These are phyloP conservation scores for Podospora didyma DNA, from an alignment of 495 filamentous ascomycete genomes.

Conservation along the genomic window DNA sequence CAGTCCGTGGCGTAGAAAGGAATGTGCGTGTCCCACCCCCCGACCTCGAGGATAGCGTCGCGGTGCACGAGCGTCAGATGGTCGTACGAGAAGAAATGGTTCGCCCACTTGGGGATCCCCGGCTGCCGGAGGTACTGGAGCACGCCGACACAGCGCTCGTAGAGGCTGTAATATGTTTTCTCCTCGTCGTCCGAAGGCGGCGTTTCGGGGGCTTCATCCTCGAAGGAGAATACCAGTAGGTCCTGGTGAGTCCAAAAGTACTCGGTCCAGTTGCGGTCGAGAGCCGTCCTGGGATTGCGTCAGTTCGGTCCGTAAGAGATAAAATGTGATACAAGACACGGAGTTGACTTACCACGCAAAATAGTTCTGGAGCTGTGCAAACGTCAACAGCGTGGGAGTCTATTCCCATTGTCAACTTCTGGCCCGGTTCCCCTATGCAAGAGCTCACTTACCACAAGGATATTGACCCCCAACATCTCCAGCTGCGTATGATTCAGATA, in stretches of 20 bases:
- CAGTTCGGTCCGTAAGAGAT: background rate
- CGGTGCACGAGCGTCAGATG: slow-evolving; percentile 54
- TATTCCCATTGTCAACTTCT: background rate
- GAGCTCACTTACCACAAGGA: slow-evolving; percentile 29
- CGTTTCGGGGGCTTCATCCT: slow-evolving; percentile 20
- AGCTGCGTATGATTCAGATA: slow-evolving; percentile 56
- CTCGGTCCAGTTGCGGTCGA: slow-evolving; percentile 43
- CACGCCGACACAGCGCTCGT: slow-evolving; percentile 41
- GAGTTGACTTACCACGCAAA: slow-evolving; percentile 30
- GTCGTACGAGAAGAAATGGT: slow-evolving; percentile 56
- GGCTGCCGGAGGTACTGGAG: slow-evolving; percentile 29
- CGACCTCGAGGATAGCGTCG: slow-evolving; percentile 46
- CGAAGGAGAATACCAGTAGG: slow-evolving; percentile 46
- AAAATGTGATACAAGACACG: background rate
- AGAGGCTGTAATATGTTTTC: slow-evolving; percentile 36
- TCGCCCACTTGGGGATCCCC: slow-evolving; percentile 41
- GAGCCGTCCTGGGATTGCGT: slow-evolving; percentile 31
- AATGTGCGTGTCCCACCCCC: slow-evolving; percentile 59
- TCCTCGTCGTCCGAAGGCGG: background rate
- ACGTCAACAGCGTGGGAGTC: slow-evolving; percentile 57
- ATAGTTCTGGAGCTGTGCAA: slow-evolving; percentile 61
- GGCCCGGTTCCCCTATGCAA: background rate
- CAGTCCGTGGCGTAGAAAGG: slow-evolving; percentile 54
- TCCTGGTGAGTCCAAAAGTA: slow-evolving; percentile 64
- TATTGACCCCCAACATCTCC: slow-evolving; percentile 48